Conservation (phyloP, 257 asterid species). For the Cordia subcordata region DNA sequence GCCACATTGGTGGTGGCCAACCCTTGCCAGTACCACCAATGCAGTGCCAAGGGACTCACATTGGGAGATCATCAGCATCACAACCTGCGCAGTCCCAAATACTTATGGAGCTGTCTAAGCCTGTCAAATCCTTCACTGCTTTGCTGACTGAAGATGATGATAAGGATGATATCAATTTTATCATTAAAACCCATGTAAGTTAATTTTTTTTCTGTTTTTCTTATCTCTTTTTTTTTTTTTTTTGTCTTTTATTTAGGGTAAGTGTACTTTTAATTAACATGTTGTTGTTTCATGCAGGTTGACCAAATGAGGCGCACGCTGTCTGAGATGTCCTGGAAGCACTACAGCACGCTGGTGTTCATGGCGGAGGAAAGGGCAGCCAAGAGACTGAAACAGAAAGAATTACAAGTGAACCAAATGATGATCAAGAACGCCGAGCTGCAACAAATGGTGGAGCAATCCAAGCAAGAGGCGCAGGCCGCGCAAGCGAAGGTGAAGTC, state of each 20-base stretch:
- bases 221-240: not conserved
- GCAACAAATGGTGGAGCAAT: conserved; percentile 2
- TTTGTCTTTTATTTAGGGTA: too few species aligned
- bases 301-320: conserved; percentile 23
- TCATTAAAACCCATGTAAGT: conserved; percentile 23
- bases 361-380: conserved; percentile 15
- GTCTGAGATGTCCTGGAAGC: conserved; percentile 4
- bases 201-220: not conserved
- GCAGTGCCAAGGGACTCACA: too few species aligned
- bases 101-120: not conserved
- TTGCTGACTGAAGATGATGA: conserved; percentile 15
- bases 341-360: not conserved
- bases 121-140: conserved; percentile 19
- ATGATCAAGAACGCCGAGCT: not conserved
- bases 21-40: too few species aligned
- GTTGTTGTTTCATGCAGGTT: conserved; percentile 23
- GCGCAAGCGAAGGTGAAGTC: conserved; percentile 7
- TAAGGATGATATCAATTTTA: conserved; percentile 15
- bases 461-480: conserved; percentile 13
- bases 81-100: too few species aligned
- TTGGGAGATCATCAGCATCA: too few species aligned
- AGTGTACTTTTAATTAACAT: too few species aligned
- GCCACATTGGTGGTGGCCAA: too few species aligned
- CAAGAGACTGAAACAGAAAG: conserved; percentile 24
- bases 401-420: conserved; percentile 3